Conservation (phyloP, 2,329 filamentous ascomycete species). For the Fusarium compactum region DNA sequence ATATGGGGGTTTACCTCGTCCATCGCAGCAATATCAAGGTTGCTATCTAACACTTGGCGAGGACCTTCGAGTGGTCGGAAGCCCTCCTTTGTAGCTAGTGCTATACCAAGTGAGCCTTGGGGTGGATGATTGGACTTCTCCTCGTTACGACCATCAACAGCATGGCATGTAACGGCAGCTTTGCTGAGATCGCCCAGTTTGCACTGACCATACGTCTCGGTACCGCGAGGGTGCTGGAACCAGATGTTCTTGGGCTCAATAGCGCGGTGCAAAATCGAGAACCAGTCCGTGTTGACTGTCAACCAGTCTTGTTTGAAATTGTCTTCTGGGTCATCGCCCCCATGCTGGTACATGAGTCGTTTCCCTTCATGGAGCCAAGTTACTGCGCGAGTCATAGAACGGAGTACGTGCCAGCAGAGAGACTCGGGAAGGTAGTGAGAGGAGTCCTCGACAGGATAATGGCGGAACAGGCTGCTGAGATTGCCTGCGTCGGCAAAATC, state of each 20-base stretch:
- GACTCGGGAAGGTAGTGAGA: conserved; percentile 61
- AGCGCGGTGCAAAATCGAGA: conserved; percentile 63
- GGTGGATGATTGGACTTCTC: not conserved
- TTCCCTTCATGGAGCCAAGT: conserved; percentile 66
- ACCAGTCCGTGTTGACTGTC: conserved; percentile 59
- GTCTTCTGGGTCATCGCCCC: not conserved
- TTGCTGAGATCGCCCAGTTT: conserved; percentile 64
- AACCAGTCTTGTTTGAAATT: conserved; percentile 11
- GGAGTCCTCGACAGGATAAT: conserved; percentile 35
- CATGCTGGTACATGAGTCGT: conserved; percentile 39
- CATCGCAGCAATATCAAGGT: conserved; percentile 17
- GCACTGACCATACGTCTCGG: conserved; percentile 65
- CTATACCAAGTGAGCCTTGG: conserved; percentile 6
- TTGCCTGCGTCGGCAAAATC: conserved; percentile 66
- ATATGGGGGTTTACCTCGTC: conserved; percentile 10
- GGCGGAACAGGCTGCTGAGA: conserved; percentile 57
- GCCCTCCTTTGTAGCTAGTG: conserved; percentile 31
- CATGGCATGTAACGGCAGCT: conserved; percentile 57
- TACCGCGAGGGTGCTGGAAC: conserved; percentile 61
- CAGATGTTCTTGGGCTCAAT: conserved; percentile 63
- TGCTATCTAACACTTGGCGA: not conserved
- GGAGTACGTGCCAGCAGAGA: conserved; percentile 68
- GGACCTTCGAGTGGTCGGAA: conserved; percentile 18
- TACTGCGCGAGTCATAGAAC: conserved; percentile 61
- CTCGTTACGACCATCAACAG: conserved; percentile 3